phyloP scores from a whole-genome alignment of 148 eudicot species.

The Pharnaceum exiguum region DNA sequence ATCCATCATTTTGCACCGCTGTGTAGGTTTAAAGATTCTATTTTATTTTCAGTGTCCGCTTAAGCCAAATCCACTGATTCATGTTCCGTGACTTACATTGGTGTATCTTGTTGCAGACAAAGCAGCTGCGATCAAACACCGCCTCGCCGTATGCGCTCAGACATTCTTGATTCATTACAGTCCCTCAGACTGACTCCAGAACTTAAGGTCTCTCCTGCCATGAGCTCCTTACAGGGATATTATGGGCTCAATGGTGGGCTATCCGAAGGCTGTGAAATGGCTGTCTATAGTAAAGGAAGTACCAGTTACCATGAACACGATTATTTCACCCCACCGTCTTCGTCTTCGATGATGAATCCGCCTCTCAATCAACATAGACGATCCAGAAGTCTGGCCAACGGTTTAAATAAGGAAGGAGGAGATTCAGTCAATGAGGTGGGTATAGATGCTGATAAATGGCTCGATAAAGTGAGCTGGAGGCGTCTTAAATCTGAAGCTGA shows the following conservation, averaged over 20 bases:
- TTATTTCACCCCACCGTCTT: slow-evolving; percentile 34
- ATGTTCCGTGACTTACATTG: not conserved
- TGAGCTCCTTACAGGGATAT: slow-evolving; percentile 72
- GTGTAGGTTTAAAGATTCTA: no score
- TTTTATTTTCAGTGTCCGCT: no score
- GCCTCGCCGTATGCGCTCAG: slow-evolving; percentile 44
- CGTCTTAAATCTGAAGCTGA: slow-evolving; percentile 63
- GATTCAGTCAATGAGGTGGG: slow-evolving; percentile 27
- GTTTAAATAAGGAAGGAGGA: slow-evolving; percentile 43
- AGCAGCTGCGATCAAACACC: slow-evolving; percentile 51
- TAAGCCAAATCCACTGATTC: no score
- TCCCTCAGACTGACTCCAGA: slow-evolving; percentile 57
- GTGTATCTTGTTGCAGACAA: slow-evolving; percentile 37
- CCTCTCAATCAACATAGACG: slow-evolving; percentile 67
- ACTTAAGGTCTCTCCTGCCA: slow-evolving; percentile 61
- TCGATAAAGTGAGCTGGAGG: slow-evolving; percentile 43
- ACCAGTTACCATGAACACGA: slow-evolving; percentile 39
- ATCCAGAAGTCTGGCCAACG: slow-evolving; percentile 62
- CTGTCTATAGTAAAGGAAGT: slow-evolving; percentile 49
- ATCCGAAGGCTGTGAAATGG: slow-evolving; percentile 74
- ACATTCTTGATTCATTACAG: slow-evolving; percentile 59
- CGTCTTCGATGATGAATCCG: slow-evolving; percentile 32
- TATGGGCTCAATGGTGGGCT: slow-evolving; percentile 49
- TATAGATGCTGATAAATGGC: slow-evolving; percentile 35
- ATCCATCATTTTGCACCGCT: no score